Evolutionary conservation across 352 stramenopile genomes (phyloP).

Genomic region (Phytophthora lateralis): DNA sequence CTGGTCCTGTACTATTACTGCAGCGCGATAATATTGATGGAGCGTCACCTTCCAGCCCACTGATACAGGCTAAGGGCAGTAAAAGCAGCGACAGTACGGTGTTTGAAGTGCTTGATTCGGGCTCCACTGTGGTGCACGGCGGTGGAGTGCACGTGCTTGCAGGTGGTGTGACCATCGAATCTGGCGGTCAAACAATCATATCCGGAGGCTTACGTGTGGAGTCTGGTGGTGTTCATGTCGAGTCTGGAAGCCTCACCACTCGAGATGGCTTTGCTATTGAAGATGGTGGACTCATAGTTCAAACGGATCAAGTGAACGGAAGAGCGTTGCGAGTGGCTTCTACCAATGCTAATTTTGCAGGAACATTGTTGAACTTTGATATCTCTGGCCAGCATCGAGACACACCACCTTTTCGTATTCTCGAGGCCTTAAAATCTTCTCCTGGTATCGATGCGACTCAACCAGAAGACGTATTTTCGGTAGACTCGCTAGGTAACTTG

Average conservation of each 20-base stretch:
- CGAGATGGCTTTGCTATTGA: conserved; percentile 62
- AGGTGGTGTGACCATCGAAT: conserved; percentile 58
- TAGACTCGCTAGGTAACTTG: conserved; percentile 57
- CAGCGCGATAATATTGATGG: conserved; percentile 25
- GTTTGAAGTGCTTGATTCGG: conserved; percentile 65
- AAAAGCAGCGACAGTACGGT: conserved; percentile 34
- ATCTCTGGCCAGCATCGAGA: conserved; percentile 34
- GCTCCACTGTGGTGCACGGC: conserved; percentile 54
- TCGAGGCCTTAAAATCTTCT: conserved; percentile 41
- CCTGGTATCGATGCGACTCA: background rate
- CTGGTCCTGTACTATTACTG: conserved; percentile 30
- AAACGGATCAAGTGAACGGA: conserved; percentile 50
- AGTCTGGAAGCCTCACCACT: conserved; percentile 55
- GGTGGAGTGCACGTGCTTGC: conserved; percentile 57
- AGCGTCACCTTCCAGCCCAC: conserved; percentile 20
- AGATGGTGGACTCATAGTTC: conserved; percentile 61
- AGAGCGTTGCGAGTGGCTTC: conserved; percentile 50
- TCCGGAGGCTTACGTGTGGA: conserved; percentile 63
- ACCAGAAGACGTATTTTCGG: conserved; percentile 36
- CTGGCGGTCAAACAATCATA: conserved; percentile 63
- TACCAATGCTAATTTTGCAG: conserved; percentile 55
- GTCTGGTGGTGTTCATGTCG: conserved; percentile 60
- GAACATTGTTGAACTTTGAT: conserved; percentile 55
- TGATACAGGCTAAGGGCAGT: conserved; percentile 39
- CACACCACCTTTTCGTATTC: conserved; percentile 46